A percentile compares a stretch with the other conserved stretches of the same genome.
Conservation (phyloP, 768 basidiomycete genomes). For the Russula griseocarnosa region DNA sequence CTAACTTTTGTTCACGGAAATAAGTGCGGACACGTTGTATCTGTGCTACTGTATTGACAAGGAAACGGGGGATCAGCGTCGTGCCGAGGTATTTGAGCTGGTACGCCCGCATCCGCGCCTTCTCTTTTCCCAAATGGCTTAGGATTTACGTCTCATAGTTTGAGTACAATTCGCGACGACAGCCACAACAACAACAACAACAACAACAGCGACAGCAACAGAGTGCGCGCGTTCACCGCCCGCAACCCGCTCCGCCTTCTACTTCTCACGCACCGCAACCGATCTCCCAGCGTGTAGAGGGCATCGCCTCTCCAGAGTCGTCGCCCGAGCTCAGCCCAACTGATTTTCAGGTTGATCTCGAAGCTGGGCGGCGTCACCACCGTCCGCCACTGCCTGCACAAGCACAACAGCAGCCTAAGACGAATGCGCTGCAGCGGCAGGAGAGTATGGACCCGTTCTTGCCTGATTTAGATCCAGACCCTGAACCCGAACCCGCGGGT, state of each 20-base stretch:
- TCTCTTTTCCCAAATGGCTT: neutral
- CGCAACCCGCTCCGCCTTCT: constrained; percentile 7
- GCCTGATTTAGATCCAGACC: constrained; percentile 18
- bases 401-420: neutral
- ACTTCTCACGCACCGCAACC: constrained; percentile 24
- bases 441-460: constrained; percentile 27
- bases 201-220: constrained; percentile 14
- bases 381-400: neutral
- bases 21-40: constrained; percentile 60
- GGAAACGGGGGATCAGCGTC: constrained; percentile 48
- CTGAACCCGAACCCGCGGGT: neutral
- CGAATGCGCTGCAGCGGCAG: constrained; percentile 14
- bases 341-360: constrained; percentile 18
- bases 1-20: neutral
- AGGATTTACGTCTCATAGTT: constrained; percentile 14
- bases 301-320: constrained; percentile 24
- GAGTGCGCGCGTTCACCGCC: constrained; percentile 12
- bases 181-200: constrained; percentile 8
- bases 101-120: constrained; percentile 37
- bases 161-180: constrained; percentile 23
- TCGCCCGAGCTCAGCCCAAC: constrained; percentile 25
- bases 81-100: constrained; percentile 51
- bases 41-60: constrained; percentile 66
- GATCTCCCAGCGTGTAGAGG: constrained; percentile 28
- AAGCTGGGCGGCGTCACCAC: constrained; percentile 13